phyloP scores from a whole-genome alignment of 306 rosid species.

The Vigna mungo region DNA sequence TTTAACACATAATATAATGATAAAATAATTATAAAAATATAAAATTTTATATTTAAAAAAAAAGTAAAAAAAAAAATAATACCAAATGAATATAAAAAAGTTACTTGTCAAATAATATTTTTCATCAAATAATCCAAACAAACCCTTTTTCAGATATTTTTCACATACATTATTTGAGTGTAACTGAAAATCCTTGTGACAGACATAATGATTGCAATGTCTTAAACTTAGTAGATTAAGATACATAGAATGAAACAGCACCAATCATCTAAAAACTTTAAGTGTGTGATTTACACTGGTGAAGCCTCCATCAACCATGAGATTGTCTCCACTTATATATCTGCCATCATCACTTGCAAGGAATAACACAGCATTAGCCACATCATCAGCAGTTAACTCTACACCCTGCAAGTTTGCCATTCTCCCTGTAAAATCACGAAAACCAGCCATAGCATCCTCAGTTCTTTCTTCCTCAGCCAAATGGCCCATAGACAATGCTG shows the following conservation, averaged over 20 bases:
- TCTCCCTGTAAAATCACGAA: slow-evolving; percentile 48
- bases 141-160: not conserved
- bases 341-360: slow-evolving; percentile 81
- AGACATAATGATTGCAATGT: not conserved
- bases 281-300: slow-evolving; percentile 58
- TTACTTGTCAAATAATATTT: too few species aligned
- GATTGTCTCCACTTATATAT: slow-evolving; percentile 77
- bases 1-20: too few species aligned
- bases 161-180: slow-evolving; percentile 38
- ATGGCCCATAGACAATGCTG: slow-evolving; percentile 69
- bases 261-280: slow-evolving; percentile 66
- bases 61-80: too few species aligned
- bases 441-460: slow-evolving; percentile 54
- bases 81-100: too few species aligned
- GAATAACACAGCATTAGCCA: slow-evolving; percentile 87
- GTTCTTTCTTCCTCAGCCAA: slow-evolving; percentile 73
- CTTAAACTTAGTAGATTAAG: not conserved
- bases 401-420: slow-evolving; percentile 79
- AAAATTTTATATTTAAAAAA: too few species aligned
- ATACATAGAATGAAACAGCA: not conserved
- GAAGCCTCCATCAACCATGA: slow-evolving; percentile 84
- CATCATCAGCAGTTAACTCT: slow-evolving; percentile 68
- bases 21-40: too few species aligned
- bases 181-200: not conserved
- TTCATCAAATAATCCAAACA: too few species aligned